phyloP scores from a whole-genome alignment of 1,284 basidiomycete species.

The Trichosporon faecale region DNA sequence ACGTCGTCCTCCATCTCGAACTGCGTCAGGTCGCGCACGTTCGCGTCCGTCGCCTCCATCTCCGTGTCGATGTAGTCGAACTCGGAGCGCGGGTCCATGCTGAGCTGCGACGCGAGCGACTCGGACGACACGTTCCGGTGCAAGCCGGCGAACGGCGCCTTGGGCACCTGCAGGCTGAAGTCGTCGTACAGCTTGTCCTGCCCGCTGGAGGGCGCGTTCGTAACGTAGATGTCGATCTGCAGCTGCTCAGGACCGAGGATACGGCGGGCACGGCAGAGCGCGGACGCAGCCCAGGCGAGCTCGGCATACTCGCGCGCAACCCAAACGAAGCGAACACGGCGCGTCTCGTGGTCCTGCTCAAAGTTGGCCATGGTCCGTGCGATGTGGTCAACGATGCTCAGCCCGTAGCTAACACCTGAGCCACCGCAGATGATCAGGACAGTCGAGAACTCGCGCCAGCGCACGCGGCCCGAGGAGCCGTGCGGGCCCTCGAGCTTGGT shows the following conservation, averaged over 20 bases:
- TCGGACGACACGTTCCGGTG: conserved; percentile 48
- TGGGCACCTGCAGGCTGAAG: conserved; percentile 26
- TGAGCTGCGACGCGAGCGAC: conserved; percentile 31
- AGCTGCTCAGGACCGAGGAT: conserved; percentile 62
- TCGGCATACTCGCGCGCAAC: conserved; percentile 78
- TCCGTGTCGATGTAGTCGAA: conserved; percentile 46
- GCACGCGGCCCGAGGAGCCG: conserved; percentile 66
- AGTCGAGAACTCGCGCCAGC: conserved; percentile 65
- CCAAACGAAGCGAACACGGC: conserved; percentile 76
- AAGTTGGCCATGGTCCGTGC: conserved; percentile 62
- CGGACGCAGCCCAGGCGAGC: conserved; percentile 73
- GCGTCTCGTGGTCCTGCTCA: conserved; percentile 55
- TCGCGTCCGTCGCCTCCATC: conserved; percentile 19
- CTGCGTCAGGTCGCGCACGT: conserved; percentile 66
- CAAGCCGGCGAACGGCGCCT: conserved; percentile 34
- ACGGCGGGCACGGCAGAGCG: conserved; percentile 65
- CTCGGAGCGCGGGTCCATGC: conserved; percentile 55
- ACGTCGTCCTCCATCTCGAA: conserved; percentile 76
- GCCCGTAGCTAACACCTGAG: conserved; percentile 72
- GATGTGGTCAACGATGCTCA: conserved; percentile 68
- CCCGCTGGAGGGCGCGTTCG: conserved; percentile 53
- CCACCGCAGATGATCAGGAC: conserved; percentile 73
- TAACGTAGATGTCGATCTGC: conserved; percentile 76
- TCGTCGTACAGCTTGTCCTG: conserved; percentile 6
- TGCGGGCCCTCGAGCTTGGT: conserved; percentile 73